Evolutionary conservation across 2,329 filamentous ascomycete genomes (phyloP).

Genomic region (Aspergillus viridinutans): DNA sequence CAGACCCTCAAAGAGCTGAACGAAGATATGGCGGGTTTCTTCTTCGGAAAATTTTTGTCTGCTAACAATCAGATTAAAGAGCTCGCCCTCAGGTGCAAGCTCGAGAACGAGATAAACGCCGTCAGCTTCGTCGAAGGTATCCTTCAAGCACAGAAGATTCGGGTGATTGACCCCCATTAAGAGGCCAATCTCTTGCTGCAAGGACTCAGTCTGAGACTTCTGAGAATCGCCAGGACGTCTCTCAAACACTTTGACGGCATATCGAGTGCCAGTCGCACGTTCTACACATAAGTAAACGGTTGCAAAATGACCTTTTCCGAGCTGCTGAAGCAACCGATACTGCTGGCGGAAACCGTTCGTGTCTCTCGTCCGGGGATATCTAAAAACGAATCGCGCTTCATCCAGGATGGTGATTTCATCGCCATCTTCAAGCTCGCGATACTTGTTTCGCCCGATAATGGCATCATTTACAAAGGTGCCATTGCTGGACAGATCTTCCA

Average conservation of each 20-base stretch:
- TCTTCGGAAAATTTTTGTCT: conserved; percentile 82
- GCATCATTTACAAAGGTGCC: conserved; percentile 95
- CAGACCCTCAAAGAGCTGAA: conserved; percentile 85
- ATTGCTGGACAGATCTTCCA: conserved; percentile 93
- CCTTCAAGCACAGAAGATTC: conserved; percentile 86
- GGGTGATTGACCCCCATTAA: conserved; percentile 96
- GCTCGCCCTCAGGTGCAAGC: conserved; percentile 83
- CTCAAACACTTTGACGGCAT: conserved; percentile 92
- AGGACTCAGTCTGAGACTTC: conserved; percentile 72
- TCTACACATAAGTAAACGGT: conserved; percentile 90
- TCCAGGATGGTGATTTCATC: conserved; percentile 88
- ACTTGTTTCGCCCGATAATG: conserved; percentile 85
- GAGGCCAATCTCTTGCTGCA: conserved; percentile 94
- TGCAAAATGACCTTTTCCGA: conserved; percentile 93
- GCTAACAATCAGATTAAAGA: conserved; percentile 92
- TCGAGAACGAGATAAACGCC: conserved; percentile 90
- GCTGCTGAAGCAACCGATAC: conserved; percentile 76
- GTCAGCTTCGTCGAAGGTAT: conserved; percentile 87
- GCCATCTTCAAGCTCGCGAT: conserved; percentile 79
- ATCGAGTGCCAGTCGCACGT: conserved; percentile 74
- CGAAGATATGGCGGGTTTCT: conserved; percentile 81
- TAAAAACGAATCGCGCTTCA: conserved; percentile 83
- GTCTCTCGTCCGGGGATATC: conserved; percentile 72
- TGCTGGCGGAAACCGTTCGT: conserved; percentile 79
- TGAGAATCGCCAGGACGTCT: conserved; percentile 79